A percentile compares a stretch with the other conserved stretches of the same genome.
These are phyloP conservation scores for Xerophyta viscosa DNA, from an alignment of 106 monocot species.

Conservation along the genomic window DNA sequence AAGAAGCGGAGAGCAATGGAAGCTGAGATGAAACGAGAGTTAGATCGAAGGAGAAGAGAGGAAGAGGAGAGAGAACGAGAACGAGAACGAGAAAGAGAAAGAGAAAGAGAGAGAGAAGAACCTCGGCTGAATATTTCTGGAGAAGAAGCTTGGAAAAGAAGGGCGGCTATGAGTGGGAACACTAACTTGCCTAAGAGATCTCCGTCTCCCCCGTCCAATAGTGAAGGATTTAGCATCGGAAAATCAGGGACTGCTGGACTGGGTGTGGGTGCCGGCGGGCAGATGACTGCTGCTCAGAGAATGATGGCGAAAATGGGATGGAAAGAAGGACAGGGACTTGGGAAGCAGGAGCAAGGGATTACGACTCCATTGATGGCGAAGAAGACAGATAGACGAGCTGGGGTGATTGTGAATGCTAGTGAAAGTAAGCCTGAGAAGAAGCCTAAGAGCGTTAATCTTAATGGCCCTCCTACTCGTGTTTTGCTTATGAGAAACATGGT, in stretches of 20 bases:
- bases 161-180: conserved; percentile 76
- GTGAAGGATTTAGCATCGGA: conserved; percentile 75
- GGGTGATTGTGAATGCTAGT: conserved; percentile 93
- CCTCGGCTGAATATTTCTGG: conserved; percentile 83
- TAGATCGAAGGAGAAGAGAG: conserved; percentile 73
- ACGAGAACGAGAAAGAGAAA: conserved; percentile 57
- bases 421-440: conserved; percentile 75
- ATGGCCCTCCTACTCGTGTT: conserved; percentile 70
- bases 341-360: conserved; percentile 94
- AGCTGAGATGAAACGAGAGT: conserved; percentile 70
- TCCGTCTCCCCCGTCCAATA: conserved; percentile 60
- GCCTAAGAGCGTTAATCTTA: conserved; percentile 68
- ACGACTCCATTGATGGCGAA: conserved; percentile 95
- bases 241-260: conserved; percentile 72
- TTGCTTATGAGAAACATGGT: conserved; percentile 94
- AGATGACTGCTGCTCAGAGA: conserved; percentile 98
- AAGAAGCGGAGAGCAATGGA: conserved; percentile 62
- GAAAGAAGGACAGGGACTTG: conserved; percentile 98
- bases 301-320: conserved; percentile 99
- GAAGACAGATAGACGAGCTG: conserved; percentile 93
- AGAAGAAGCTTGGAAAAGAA: conserved; percentile 92
- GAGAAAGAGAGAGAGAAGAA: conserved; percentile 48
- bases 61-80: conserved; percentile 92
- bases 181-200: conserved; percentile 40
- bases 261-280: conserved; percentile 90